Base-by-base conservation (phyloP, 1,284 basidiomycete genomes). In the Leccinum cinnamomeum region DNA sequence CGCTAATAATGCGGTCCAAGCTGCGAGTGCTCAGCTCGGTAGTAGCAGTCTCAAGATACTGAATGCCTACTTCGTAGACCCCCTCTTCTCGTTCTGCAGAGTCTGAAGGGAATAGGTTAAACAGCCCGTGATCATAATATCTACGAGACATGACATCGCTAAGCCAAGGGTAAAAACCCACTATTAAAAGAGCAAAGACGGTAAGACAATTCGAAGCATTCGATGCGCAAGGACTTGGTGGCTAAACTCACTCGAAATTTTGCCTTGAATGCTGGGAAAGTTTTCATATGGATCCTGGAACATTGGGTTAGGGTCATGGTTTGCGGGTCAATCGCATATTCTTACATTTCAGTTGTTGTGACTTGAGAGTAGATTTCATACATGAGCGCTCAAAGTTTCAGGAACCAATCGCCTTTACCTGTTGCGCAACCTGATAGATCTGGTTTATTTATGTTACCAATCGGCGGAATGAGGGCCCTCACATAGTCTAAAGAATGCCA, bases 81-180 rank as follows among this genome's bases (percentile, higher is more conserved):
- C 76, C 59, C 68, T 77, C 63, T 74, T 78, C 53, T 71, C 77
- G 66, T 61, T 70, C 59, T 73, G 74, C 8, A 86, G 70, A 66
- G 60, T 70, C 41, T 74, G 73, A 3, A 86, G 71, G 28, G 79
- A 80, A 65, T 79, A 77, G 54, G 78, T 82, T 61, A 86, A 69
- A 55, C 75, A 78, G 5, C 70, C 67, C 2, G 83, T 81, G 58
- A 86, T 80, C 35, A 85, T 65, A 33, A 85, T 63, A 62, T 86
- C 84, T 10, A 81, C 73, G 2, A 74, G 72, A 0, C 80, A 78
- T 1, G 83, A 84, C 33, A 84, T 68, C 0, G 79, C 70, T 3
- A 85, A 76, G 2, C 84, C 85, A 3, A 77, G 73, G 0, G 84
- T 85, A 62, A 85, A 83, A 12, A 82, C 74, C 79, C 81, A 82